Conservation (phyloP, 83 land plant species). For the Diphasiastrum complanatum region DNA sequence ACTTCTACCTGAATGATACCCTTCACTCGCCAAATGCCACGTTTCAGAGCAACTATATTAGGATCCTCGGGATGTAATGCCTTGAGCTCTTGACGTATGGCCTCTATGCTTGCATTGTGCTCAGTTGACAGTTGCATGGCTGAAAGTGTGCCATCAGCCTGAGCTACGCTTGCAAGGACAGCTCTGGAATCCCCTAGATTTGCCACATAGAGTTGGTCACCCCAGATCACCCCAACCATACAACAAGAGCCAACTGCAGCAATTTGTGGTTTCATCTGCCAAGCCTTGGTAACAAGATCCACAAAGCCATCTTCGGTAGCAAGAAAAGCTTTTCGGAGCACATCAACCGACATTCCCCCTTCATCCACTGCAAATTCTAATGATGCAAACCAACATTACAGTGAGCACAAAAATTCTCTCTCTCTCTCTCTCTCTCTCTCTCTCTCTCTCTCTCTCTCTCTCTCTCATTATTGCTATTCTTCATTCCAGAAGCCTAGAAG, state of each 20-base stretch:
- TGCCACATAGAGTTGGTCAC: background rate
- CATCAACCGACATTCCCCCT: constrained; percentile 3
- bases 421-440: too few species aligned
- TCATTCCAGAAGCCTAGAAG: too few species aligned
- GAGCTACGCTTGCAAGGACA: background rate
- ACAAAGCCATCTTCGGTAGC: constrained; percentile 8
- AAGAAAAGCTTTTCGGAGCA: constrained; percentile 2
- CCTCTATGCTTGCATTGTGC: constrained; percentile 10
- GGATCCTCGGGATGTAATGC: constrained; percentile 12
- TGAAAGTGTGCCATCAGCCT: background rate
- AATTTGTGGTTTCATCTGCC: constrained; percentile 8
- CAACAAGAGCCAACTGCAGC: constrained; percentile 14
- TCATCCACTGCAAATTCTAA: constrained; percentile 1
- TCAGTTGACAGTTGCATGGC: constrained; percentile 7
- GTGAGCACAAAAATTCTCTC: too few species aligned
- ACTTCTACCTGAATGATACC: constrained; percentile 15
- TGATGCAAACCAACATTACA: too few species aligned
- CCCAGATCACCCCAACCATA: background rate
- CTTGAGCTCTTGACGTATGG: constrained; percentile 15
- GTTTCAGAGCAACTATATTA: constrained; percentile 4
- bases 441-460: too few species aligned
- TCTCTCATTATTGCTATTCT: too few species aligned
- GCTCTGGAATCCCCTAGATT: constrained; percentile 11
- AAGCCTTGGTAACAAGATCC: background rate
- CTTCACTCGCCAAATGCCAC: constrained; percentile 13